phyloP scores from a whole-genome alignment of 2,329 filamentous ascomycete species.

The Colletotrichum viniferum region DNA sequence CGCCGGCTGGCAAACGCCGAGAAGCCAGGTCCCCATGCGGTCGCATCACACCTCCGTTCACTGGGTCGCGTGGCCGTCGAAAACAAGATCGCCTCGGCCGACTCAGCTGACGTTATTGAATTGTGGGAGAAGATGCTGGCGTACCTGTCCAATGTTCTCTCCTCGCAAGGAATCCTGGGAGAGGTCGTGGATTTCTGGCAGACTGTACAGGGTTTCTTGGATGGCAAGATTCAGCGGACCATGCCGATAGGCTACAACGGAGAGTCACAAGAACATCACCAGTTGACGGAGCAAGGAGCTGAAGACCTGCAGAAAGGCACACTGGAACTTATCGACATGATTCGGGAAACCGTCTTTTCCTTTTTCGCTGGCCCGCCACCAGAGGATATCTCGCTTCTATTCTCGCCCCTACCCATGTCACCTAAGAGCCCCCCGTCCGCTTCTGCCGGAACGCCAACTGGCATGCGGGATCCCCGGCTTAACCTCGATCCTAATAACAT shows the following conservation, averaged over 20 bases:
- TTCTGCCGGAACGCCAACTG: slow-evolving; percentile 49
- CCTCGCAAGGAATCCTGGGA: slow-evolving; percentile 79
- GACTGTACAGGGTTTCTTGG: slow-evolving; percentile 86
- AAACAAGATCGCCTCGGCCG: slow-evolving; percentile 68
- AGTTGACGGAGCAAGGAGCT: slow-evolving; percentile 73
- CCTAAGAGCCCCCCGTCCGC: slow-evolving; percentile 70
- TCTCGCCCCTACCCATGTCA: slow-evolving; percentile 77
- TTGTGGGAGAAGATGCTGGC: slow-evolving; percentile 89
- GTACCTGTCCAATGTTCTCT: slow-evolving; percentile 77
- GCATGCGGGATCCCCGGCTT: slow-evolving; percentile 74
- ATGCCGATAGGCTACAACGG: slow-evolving; percentile 83
- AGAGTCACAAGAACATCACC: slow-evolving; percentile 81
- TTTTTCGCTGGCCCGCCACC: slow-evolving; percentile 90
- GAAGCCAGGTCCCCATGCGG: slow-evolving; percentile 69
- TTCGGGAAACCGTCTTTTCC: slow-evolving; percentile 77
- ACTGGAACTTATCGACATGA: slow-evolving; percentile 80
- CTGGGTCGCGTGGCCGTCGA: slow-evolving; percentile 71
- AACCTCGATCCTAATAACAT: slow-evolving; percentile 79
- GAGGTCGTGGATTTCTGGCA: slow-evolving; percentile 96
- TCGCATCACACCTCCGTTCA: slow-evolving; percentile 78
- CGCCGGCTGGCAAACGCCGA: slow-evolving; percentile 78
- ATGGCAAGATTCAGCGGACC: slow-evolving; percentile 79
- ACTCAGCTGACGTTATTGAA: slow-evolving; percentile 81
- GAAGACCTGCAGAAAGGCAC: slow-evolving; percentile 76
- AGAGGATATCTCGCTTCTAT: slow-evolving; percentile 86